Evolutionary conservation across 768 basidiomycete species (phyloP), one percentile per base, ranked within the genome.

Genomic region (Tylopilus vinaceipallidus): DNA sequence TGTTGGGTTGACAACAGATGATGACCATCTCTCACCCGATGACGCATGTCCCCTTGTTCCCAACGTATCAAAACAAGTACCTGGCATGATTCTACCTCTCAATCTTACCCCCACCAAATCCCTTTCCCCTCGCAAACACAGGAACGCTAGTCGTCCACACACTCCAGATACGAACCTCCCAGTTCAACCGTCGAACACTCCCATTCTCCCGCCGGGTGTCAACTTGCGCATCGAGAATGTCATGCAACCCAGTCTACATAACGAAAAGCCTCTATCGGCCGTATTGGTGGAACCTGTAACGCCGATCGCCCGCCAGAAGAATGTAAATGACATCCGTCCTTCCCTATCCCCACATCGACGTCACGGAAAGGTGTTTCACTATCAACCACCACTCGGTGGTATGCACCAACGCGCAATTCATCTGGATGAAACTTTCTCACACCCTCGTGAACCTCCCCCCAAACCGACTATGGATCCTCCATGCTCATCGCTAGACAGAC

Each of bases 401-500:
- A n/a, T 12, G 7, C 23, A 49, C 30, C 36, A 20, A 30, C 49
- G 34, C 33, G 23, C 50, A 10, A 22, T 52, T 16, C 32, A 54
- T 44, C 34, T 50, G 12, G 43, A 54, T 23, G 47, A 53, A 36
- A 42, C 52, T 32, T 65, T 53, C 42, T 9, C 38, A 23, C 48
- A 47, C 39, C 58, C 52, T 17, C 64, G 52, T 35, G 42, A 52
- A 32, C 59, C 55, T 42, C 63, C 54, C 23, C 65, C 61, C 5
- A 55, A 47, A 36, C 66, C 65, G n/a, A 24, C 46, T 12, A 19
- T 23, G n/a, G 32, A 14, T 13, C 26, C 47, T 12, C 30, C 49
- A 13, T 59, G 55, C n/a, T 64, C 64, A 20, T 65, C 69, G 10
- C 52, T 71, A 19, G 61, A 67, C 29, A 67, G 66, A 49, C 55